Base-by-base conservation (phyloP, 2,329 filamentous ascomycete genomes). In the Cladosporium sp. region DNA sequence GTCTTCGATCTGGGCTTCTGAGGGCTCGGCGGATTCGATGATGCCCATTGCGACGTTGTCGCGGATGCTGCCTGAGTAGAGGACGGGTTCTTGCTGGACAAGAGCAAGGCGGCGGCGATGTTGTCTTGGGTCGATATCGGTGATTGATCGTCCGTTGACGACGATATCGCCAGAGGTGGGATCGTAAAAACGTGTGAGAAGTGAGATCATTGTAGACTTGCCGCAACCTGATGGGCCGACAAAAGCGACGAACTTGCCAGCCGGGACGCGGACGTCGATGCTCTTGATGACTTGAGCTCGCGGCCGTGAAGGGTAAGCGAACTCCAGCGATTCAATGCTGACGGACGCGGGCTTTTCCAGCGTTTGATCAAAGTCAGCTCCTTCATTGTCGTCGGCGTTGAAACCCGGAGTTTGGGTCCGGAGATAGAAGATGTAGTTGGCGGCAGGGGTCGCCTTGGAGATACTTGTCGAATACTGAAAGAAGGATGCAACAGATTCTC, bases 171-270 rank as follows among this genome's bases (percentile, higher is more conserved):
- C 88, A n/a, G 75, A 72, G 9, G 79, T 72, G 0, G 82, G 69
- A 46, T 89, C 81, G 66, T 91, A 91, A 68, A 91, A 90, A 7
- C 83, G 71, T 58, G 81, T 75, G 8, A 82, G 70, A 2, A 82
- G 70, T 1, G 72, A 71, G 34, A 92, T 80, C 41, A 88, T 82
- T 13, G 82, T 88, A 0, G 83, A 86, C 71, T 91, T 88, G 34
- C 85, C 85, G 54, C 83, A 86, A 0, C 85, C 85, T 1, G 82
- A 85, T 0, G 84, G 78, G 1, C 86, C 85, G 4, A 89, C 85
- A 1, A 89, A 73, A 1, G 84, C 85, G 0, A 80, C 83, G 61
- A 87, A 88, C 63, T 87, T 64, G 3, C 66, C 65, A 7, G 70
- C 61, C 34, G 63, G 60, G 49, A 68, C 68, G 5, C 58, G 54